phyloP scores from a whole-genome alignment of 1,139 yeast species.

The Diutina neorugosa region DNA sequence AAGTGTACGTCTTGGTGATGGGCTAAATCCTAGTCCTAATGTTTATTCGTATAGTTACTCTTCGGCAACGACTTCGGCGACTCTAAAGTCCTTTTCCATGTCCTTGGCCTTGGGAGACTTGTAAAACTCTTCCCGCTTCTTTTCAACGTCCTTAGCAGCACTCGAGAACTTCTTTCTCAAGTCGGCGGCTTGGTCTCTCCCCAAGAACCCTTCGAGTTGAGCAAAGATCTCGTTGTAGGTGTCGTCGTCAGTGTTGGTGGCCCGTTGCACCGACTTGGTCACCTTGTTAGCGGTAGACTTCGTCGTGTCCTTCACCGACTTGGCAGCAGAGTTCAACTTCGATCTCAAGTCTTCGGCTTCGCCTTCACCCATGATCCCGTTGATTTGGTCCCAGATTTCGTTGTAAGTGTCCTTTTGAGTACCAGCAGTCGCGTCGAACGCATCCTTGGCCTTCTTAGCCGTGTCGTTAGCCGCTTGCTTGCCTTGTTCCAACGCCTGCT shows the following conservation, averaged over 20 bases:
- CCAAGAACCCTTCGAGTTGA: neutral
- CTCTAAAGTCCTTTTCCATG: neutral
- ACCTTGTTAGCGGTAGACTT: neutral
- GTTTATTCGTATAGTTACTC: neutral
- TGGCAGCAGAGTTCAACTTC: neutral
- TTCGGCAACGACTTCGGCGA: neutral
- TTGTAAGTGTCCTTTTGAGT: neutral
- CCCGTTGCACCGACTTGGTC: neutral
- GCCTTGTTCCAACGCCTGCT: neutral
- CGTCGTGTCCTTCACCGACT: neutral
- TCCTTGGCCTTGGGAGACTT: neutral
- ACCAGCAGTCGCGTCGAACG: neutral
- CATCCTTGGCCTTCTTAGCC: neutral
- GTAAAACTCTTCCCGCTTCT: neutral
- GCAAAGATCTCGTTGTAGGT: neutral
- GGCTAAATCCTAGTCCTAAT: neutral
- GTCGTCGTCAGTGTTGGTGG: neutral
- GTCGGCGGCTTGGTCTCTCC: neutral
- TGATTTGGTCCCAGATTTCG: neutral
- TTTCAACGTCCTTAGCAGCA: neutral
- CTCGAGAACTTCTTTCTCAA: neutral
- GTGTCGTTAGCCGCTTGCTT: neutral
- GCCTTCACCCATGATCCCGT: neutral
- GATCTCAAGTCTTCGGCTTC: slow-evolving; percentile 3
- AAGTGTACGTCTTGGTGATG: too few species aligned